Evolutionary conservation across 306 rosid genomes (phyloP), one percentile per base, ranked within the genome.

Genomic region (Quercus alba): DNA sequence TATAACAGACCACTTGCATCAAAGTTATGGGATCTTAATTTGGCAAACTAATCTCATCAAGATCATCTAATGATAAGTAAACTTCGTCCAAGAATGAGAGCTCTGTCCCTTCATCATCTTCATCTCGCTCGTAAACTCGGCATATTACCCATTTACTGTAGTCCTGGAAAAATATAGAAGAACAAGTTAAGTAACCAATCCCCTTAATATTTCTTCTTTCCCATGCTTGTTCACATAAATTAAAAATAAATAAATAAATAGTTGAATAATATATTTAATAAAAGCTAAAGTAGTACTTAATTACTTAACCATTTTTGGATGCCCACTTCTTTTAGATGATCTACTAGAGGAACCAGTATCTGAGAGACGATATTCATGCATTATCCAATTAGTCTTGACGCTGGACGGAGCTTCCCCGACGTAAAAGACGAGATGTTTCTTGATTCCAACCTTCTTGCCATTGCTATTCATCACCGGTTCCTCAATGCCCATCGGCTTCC

Each of bases 21-120:
- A 41, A 21, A 30, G 46, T 33, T 66, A 66, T 18, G 3, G 72
- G 25, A 66, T 18, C 72, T 84, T 86, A 88, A 89, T 88, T 87
- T 64, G 99, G 99, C 76, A 91, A 84, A 81, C 99, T 91, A 57
- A 95, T 89, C 87, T 95, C 99, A 0, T 95, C 98, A 69, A 95
- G 97, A 90, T 95, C 99, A 73, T 95, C 99, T 86, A 95, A 81
- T 28, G 98, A 87, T 75, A 93, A 86, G 89, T 91, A 95, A 76
- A 95, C 99, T 84, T 95, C 98, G 80, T 95, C 99, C 96, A 95
- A 88, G 85, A 94, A 91, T 5, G 99, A 94, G 28, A 94, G 92
- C 76, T 93, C 95, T 4, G 87, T 82, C 72, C 97, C 97, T 64
- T 84, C 90, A 35, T 80, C 97, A 8, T 82, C 88, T 4, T 80